phyloP scores from a whole-genome alignment of 2,329 filamentous ascomycete species.

The Stromatinia cepivora region DNA sequence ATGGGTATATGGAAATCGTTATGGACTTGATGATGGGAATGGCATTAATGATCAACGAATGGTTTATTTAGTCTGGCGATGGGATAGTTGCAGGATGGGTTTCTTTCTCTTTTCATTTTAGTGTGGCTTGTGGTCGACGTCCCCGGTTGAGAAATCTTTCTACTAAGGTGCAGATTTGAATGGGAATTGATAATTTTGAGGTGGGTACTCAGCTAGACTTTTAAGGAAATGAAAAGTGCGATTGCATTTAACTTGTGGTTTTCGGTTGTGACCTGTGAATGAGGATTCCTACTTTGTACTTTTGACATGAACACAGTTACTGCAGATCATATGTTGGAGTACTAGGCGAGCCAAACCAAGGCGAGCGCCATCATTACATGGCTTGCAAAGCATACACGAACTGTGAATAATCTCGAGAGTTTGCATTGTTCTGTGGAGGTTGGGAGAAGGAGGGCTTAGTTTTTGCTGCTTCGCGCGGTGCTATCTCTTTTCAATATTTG shows the following conservation, averaged over 20 bases:
- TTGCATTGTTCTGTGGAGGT: too few relatives aligned
- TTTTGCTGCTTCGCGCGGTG: too few relatives aligned
- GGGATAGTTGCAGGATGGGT: background rate
- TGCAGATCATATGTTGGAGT: too few relatives aligned
- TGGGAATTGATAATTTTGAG: background rate
- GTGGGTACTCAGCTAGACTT: background rate
- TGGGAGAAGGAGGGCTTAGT: too few relatives aligned
- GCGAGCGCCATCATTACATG: too few relatives aligned
- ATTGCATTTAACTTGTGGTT: background rate
- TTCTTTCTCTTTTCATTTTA: background rate
- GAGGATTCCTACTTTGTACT: background rate
- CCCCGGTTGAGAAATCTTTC: background rate
- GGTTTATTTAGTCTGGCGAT: background rate
- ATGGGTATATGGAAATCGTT: background rate
- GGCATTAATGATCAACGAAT: background rate
- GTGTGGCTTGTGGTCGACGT: background rate
- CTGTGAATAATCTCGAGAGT: too few relatives aligned
- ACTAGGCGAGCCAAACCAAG: background rate
- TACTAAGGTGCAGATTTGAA: background rate
- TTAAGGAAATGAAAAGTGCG: background rate
- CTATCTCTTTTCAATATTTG: too few relatives aligned
- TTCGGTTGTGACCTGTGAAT: background rate
- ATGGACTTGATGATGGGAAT: slow-evolving; percentile 10
- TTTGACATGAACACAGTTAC: too few relatives aligned
- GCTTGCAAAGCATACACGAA: too few relatives aligned